Evolutionary conservation across 2,329 filamentous ascomycete genomes (phyloP).

Genomic region (Ciborinia camelliae): DNA sequence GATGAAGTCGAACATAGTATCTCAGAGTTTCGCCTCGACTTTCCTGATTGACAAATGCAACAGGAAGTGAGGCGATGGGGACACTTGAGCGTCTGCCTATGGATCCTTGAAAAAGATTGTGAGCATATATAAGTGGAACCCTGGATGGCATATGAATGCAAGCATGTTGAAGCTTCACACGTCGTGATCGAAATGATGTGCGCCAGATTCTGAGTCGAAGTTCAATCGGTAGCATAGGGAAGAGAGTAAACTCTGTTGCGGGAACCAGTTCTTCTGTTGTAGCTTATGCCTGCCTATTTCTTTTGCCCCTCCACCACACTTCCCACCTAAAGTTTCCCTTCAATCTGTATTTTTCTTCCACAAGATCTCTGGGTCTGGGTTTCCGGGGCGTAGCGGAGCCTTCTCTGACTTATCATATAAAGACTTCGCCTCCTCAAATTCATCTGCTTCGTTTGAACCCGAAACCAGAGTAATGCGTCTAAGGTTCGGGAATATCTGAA

Average conservation of each 20-base stretch:
- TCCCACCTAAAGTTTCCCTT: too few relatives aligned
- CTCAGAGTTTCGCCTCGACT: not conserved
- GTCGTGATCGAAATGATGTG: not conserved
- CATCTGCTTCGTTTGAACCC: not conserved
- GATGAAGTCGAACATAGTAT: not conserved
- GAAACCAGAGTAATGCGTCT: not conserved
- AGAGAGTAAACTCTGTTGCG: not conserved
- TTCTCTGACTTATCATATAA: too few relatives aligned
- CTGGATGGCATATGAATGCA: too few relatives aligned
- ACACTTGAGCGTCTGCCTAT: too few relatives aligned
- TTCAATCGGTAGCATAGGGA: not conserved
- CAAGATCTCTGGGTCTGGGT: too few relatives aligned
- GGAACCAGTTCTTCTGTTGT: not conserved
- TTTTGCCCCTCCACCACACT: too few relatives aligned
- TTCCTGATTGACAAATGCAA: not conserved
- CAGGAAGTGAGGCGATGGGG: not conserved
- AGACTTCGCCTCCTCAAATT: fast-evolving
- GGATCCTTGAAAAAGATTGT: too few relatives aligned
- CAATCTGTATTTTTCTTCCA: too few relatives aligned
- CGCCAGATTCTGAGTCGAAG: not conserved
- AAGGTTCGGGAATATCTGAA: not conserved
- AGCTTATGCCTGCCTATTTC: too few relatives aligned
- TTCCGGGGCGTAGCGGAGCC: too few relatives aligned
- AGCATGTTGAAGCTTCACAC: not conserved
- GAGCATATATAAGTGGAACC: too few relatives aligned